phyloP scores from a whole-genome alignment of 2,329 filamentous ascomycete genomes.

The Acrocalymma vagum region DNA sequence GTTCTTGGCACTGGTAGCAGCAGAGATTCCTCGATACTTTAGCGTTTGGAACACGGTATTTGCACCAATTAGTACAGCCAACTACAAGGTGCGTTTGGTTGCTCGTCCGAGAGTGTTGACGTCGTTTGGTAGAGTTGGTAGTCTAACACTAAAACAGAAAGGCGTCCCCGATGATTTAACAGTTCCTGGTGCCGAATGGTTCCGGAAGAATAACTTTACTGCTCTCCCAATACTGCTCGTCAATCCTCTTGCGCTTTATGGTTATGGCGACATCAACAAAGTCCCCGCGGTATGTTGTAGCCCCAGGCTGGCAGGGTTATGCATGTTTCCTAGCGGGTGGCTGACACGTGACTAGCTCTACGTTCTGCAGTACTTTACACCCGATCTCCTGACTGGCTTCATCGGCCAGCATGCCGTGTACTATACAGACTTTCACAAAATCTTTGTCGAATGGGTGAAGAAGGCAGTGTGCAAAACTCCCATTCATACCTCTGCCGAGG shows the following conservation, averaged over 20 bases:
- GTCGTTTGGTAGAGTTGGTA: slow-evolving; percentile 4
- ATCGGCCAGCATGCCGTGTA: slow-evolving; percentile 46
- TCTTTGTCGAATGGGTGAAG: slow-evolving; percentile 41
- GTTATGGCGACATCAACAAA: slow-evolving; percentile 47
- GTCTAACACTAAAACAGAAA: slow-evolving; percentile 37
- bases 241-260: slow-evolving; percentile 46
- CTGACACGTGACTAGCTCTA: slow-evolving; percentile 46
- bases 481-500: slow-evolving; percentile 42
- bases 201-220: slow-evolving; percentile 45
- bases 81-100: slow-evolving; percentile 46
- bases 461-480: slow-evolving; percentile 39
- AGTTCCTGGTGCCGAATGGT: slow-evolving; percentile 45
- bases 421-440: slow-evolving; percentile 49
- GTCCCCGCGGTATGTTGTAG: slow-evolving; percentile 47
- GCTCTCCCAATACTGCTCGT: slow-evolving; percentile 43
- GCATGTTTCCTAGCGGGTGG: slow-evolving; percentile 30
- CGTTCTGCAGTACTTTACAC: slow-evolving; percentile 48
- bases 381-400: slow-evolving; percentile 47
- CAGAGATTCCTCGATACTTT: slow-evolving; percentile 46
- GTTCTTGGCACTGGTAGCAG: slow-evolving; percentile 31
- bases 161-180: slow-evolving; percentile 46
- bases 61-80: slow-evolving; percentile 38
- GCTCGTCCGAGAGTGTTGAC: too few relatives aligned
- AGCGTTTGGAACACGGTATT: slow-evolving; percentile 43
- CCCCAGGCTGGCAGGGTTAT: slow-evolving; percentile 25